Conservation (phyloP, 2,329 filamentous ascomycete species). For the Aspergillus sp. region DNA sequence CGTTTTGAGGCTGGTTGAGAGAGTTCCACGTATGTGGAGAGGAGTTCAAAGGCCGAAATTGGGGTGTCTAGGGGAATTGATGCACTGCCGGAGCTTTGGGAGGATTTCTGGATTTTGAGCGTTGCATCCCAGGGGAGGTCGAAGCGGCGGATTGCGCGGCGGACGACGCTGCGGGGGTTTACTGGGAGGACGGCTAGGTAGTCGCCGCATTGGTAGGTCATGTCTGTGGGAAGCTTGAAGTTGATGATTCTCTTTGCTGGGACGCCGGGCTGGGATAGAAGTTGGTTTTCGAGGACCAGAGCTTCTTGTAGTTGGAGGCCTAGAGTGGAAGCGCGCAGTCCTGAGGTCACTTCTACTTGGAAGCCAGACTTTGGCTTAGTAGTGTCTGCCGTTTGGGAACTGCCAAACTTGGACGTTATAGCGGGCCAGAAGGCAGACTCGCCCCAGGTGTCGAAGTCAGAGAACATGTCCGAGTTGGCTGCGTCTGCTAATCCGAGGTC, state of each 20-base stretch:
- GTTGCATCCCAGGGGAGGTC: constrained; percentile 62
- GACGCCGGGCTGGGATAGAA: constrained; percentile 46
- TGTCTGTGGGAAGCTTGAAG: constrained; percentile 59
- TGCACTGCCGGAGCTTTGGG: constrained; percentile 21
- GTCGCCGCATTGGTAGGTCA: constrained; percentile 65
- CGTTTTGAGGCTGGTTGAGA: constrained; percentile 65
- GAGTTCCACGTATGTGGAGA: constrained; percentile 67
- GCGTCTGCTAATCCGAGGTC: constrained; percentile 54
- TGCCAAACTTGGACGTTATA: constrained; percentile 38
- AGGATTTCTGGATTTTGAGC: constrained; percentile 52
- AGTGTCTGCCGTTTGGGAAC: constrained; percentile 10
- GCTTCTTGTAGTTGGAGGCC: constrained; percentile 60
- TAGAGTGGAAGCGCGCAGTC: constrained; percentile 50
- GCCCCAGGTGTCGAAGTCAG: constrained; percentile 62
- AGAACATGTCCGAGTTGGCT: constrained; percentile 59
- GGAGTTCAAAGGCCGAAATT: constrained; percentile 56
- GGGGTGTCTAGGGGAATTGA: constrained; percentile 49
- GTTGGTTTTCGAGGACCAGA: constrained; percentile 48
- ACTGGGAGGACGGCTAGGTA: constrained; percentile 68
- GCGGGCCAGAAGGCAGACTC: constrained; percentile 51
- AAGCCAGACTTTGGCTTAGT: constrained; percentile 29
- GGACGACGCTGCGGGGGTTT: constrained; percentile 58
- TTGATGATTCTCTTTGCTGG: constrained; percentile 59
- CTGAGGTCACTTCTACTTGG: constrained; percentile 47
- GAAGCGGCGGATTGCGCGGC: constrained; percentile 58